Evolutionary conservation across 495 filamentous ascomycete species (phyloP).

Genomic region (Aspergillus sclerotiicarbonarius): DNA sequence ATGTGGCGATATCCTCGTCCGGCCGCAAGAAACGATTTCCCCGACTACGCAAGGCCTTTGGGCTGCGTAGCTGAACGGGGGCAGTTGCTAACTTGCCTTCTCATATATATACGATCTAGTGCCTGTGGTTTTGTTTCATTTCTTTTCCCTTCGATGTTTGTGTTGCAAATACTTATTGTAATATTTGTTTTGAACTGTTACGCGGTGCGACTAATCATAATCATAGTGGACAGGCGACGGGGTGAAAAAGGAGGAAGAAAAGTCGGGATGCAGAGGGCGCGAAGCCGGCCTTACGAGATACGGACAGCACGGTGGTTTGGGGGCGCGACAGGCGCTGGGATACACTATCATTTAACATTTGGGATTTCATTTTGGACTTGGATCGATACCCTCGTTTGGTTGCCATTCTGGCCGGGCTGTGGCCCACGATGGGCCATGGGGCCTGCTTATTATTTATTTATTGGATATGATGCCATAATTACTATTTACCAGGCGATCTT

Average conservation of each 20-base stretch:
- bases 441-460: no score
- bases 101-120: slow-evolving; percentile 5
- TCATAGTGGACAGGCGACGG: neutral
- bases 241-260: neutral
- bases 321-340: no score
- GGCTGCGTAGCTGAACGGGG: slow-evolving; percentile 33
- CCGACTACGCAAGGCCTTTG: slow-evolving; percentile 47
- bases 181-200: slow-evolving; percentile 10
- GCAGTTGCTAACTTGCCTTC: neutral
- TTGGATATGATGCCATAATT: no score
- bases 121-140: slow-evolving; percentile 12
- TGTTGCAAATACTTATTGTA: slow-evolving; percentile 14
- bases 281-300: neutral
- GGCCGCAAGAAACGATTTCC: slow-evolving; percentile 53
- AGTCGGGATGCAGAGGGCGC: neutral
- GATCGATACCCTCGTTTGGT: slow-evolving; percentile 19
- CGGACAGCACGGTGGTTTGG: neutral
- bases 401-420: neutral
- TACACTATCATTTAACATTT: neutral
- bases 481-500: no score
- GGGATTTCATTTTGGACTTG: neutral
- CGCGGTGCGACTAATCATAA: slow-evolving; percentile 12
- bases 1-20: slow-evolving; percentile 38
- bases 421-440: no score
- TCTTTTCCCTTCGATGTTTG: slow-evolving; percentile 14